These are phyloP conservation scores for Metschnikowia corniflorae DNA, from an alignment of 805 yeast species.

Conservation along the genomic window DNA sequence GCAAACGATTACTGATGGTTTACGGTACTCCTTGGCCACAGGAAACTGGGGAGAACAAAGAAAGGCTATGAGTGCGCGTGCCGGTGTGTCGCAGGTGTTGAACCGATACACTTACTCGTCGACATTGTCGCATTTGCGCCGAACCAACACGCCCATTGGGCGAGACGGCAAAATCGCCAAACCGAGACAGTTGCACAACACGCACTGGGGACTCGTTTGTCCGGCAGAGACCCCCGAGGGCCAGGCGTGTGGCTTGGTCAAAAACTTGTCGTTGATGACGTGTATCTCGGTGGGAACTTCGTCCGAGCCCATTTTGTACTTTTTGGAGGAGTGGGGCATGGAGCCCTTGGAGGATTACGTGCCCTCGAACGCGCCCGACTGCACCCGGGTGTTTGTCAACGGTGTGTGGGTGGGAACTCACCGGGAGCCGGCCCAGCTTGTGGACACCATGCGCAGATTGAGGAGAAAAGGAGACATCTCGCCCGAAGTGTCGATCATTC, in stretches of 20 bases:
- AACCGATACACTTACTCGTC: constrained; percentile 98
- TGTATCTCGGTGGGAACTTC: constrained; percentile 97
- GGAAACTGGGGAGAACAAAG: constrained; percentile 99
- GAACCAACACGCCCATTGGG: constrained; percentile 99
- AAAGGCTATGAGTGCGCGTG: constrained; percentile 97
- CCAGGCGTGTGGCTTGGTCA: constrained; percentile 99
- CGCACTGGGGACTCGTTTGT: constrained; percentile 99
- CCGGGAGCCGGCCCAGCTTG: constrained; percentile 90
- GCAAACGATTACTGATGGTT: constrained; percentile 94
- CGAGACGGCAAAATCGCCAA: constrained; percentile 98
- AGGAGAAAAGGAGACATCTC: constrained; percentile 95
- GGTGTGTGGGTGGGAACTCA: constrained; percentile 99
- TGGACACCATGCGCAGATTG: constrained; percentile 83
- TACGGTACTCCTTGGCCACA: constrained; percentile 95
- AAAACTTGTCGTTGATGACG: constrained; percentile 92
- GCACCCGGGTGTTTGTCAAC: constrained; percentile 91
- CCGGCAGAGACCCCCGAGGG: constrained; percentile 99
- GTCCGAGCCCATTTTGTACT: constrained; percentile 89
- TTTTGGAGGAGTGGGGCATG: constrained; percentile 98
- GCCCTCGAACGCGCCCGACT: constrained; percentile 86
- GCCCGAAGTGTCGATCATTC: constrained; percentile 92
- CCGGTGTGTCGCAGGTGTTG: constrained; percentile 98
- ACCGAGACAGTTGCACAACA: constrained; percentile 98
- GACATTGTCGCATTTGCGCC: constrained; percentile 96
- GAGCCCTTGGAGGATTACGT: constrained; percentile 95